These are phyloP conservation scores for Panellus pusillus DNA, from an alignment of 768 basidiomycete species.

Conservation along the genomic window DNA sequence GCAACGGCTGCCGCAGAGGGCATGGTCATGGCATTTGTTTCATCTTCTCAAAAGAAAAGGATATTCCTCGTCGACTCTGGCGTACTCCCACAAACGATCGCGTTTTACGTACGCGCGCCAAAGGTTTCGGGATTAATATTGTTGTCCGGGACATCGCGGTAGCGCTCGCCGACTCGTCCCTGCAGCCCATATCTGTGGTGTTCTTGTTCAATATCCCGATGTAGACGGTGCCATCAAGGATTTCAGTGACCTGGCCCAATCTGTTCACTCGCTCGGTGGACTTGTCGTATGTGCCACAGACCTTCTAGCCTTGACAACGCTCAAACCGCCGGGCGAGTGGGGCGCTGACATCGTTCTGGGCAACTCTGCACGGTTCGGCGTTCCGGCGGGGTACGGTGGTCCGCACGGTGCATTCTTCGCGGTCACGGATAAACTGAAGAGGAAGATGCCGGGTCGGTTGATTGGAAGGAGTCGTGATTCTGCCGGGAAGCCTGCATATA, in stretches of 20 bases:
- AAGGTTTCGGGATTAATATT: conserved; percentile 89
- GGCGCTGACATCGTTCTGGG: conserved; percentile 95
- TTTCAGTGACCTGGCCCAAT: conserved; percentile 61
- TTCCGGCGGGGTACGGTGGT: conserved; percentile 95
- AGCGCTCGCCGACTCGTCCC: conserved; percentile 49
- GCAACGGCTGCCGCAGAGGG: conserved; percentile 93
- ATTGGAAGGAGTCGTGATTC: conserved; percentile 89
- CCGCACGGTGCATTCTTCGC: conserved; percentile 99
- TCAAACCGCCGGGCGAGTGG: conserved; percentile 98
- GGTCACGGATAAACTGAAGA: conserved; percentile 85
- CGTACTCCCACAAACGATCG: conserved; percentile 86
- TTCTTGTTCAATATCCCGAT: conserved; percentile 93
- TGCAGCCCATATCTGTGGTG: conserved; percentile 73
- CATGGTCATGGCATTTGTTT: conserved; percentile 91
- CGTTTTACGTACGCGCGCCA: conserved; percentile 90
- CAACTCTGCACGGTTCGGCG: conserved; percentile 95
- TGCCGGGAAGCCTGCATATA: conserved; percentile 84
- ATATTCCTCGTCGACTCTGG: conserved; percentile 84
- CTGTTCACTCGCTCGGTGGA: conserved; percentile 73
- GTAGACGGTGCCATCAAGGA: conserved; percentile 82
- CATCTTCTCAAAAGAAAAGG: conserved; percentile 66
- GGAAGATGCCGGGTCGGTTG: conserved; percentile 98
- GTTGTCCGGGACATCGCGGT: conserved; percentile 61
- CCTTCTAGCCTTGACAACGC: conserved; percentile 86
- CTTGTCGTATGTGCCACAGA: conserved; percentile 89